A percentile compares a stretch with the other conserved stretches of the same genome.
phyloP scores from a whole-genome alignment of 208 protist species.

The Trypanosoma theileri region DNA sequence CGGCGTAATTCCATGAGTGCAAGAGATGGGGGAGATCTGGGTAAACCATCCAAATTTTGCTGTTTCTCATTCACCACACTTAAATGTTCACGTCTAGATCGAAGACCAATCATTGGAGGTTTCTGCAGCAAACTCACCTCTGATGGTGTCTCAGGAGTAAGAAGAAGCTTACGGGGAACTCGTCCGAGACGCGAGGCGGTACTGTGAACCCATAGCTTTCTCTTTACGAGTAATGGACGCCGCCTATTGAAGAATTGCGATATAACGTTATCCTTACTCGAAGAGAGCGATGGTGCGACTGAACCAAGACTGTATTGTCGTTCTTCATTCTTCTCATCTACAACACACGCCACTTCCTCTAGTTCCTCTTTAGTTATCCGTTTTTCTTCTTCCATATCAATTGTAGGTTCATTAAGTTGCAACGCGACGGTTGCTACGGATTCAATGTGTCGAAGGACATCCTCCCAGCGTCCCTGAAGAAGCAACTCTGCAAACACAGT shows the following conservation, averaged over 20 bases:
- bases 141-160: conserved; percentile 6
- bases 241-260: conserved; percentile 22
- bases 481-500: conserved; percentile 27
- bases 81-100: background rate
- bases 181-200: conserved; percentile 11
- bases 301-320: background rate
- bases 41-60: too few relatives aligned
- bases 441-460: conserved; percentile 22
- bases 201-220: conserved; percentile 24
- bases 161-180: conserved; percentile 10
- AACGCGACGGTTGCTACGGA: background rate
- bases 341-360: background rate
- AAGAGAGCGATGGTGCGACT: background rate
- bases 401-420: background rate
- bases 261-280: background rate
- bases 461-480: conserved; percentile 26
- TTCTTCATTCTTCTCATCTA: background rate
- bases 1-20: conserved; percentile 45
- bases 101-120: conserved; percentile 32
- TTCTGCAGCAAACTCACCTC: conserved; percentile 25
- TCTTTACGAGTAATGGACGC: conserved; percentile 24
- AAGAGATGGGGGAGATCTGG: conserved; percentile 9
- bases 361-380: background rate
- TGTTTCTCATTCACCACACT: background rate
- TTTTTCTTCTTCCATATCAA: background rate